Base-by-base conservation (phyloP, 805 yeast species). In the Wickerhamomyces bisporus region DNA sequence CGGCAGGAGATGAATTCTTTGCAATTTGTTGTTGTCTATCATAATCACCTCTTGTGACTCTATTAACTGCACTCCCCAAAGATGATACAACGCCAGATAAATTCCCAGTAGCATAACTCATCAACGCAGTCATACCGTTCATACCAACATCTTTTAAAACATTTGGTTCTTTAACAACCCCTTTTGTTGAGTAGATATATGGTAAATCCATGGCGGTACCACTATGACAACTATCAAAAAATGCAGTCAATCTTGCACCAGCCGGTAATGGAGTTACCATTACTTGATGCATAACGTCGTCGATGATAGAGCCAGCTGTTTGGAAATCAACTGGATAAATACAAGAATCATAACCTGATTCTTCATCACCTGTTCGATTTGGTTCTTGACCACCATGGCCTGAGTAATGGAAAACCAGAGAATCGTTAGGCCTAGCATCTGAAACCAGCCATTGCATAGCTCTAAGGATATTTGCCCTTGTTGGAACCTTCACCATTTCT, bases 361-460 rank as follows among this genome's bases (percentile, higher is more conserved):
- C 79, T 47, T 79, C 85, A 45, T 77, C 83, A 27, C 83, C 83
- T 43, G 74, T 68, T 24, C 57, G 48, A 56, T 82, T 87, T 35
- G 63, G 62, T 20, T 75, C 75, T 48, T 75, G 75, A 8, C 86
- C 85, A 24, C 89, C 89, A 50, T 82, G 89, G 18, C 89, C 86
- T 1, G 86, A 78, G 53, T 76, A 81, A 54, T 82, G 89, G 68
- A 82, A 75, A 40, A 82, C 77, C 35, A 81, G 57, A 7, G 83
- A 70, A 58, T 81, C 89, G 47, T 81, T 80, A 16, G 84, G 75
- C 43, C 61, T 64, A 0, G 87, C 86, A 38, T 67, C 80, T 11
- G 62, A 58, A n/a, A 79, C 86, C 11, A 82, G 70, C 89, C 89
- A 82, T 43, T 71, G 75, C 83, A 81, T 79, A 2, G 83, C 89